These are phyloP conservation scores for Ceratocystis albifundus DNA, from an alignment of 2,329 filamentous ascomycete genomes.

Conservation along the genomic window DNA sequence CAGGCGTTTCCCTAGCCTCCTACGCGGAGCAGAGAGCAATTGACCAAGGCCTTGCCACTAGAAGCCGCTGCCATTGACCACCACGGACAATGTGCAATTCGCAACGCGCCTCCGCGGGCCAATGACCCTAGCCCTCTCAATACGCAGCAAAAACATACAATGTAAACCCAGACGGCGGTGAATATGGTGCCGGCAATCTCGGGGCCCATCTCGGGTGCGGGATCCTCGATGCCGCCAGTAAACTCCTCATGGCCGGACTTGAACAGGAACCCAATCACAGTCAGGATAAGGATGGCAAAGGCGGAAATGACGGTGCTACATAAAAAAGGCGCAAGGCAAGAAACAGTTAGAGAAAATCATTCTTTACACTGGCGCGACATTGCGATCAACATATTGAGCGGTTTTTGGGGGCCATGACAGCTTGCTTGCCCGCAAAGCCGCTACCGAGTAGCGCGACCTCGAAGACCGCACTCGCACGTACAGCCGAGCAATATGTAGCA, in stretches of 20 bases:
- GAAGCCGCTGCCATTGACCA: neutral
- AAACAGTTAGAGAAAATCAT: neutral
- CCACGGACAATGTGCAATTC: neutral
- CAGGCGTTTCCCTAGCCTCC: no score
- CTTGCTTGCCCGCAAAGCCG: neutral
- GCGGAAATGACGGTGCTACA: slow-evolving; percentile 59
- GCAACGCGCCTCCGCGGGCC: neutral
- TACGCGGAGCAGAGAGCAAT: neutral
- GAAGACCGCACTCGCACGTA: neutral
- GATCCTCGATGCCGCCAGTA: slow-evolving; percentile 61
- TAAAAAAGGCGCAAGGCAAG: neutral
- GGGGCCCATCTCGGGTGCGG: slow-evolving; percentile 56
- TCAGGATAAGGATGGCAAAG: slow-evolving; percentile 55
- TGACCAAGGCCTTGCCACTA: neutral
- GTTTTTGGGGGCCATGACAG: neutral
- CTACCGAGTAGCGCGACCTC: neutral
- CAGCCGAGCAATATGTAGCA: neutral
- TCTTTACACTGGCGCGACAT: neutral
- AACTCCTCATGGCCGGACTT: slow-evolving; percentile 70
- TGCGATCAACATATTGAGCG: neutral
- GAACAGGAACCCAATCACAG: slow-evolving; percentile 59
- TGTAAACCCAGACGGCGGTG: slow-evolving; percentile 76
- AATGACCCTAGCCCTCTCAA: neutral
- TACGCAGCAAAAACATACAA: slow-evolving; percentile 47
- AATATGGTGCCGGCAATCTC: slow-evolving; percentile 80